Evolutionary conservation across 2,329 filamentous ascomycete species (phyloP), one percentile per base, ranked within the genome.

Genomic region (Colletotrichum kahawae): DNA sequence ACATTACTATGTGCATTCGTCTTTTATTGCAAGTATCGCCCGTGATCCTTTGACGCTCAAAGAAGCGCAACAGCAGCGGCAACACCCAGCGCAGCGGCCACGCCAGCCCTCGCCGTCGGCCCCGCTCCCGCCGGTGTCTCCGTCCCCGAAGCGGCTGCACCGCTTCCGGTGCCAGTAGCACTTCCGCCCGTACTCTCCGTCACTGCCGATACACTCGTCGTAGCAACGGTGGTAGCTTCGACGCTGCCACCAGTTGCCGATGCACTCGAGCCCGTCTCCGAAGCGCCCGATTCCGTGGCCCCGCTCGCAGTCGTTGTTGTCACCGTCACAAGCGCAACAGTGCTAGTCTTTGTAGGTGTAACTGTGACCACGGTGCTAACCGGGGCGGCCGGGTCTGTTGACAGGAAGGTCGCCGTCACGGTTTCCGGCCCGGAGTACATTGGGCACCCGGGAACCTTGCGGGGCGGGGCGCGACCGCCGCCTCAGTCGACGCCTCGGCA

Each of bases 401-500:
- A 4, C 21, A 74, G 67, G 33, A 71, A 71, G 10, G 24, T 72
- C 14, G 54, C 29, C 9, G 38, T 67, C 16, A 67, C 62, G 38
- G 62, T 75, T 21, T 84, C 88, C 31, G 90, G 91, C 77, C 91
- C 91, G 5, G 81, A 79, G 84, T 93, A 93, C 6, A 69, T 79
- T 3, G 83, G 80, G 79, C 92, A 94, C 4, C 92, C 92, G 1
- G 92, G 92, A 27, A 91, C 88, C n/a, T 87, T 89, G 16, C 89
- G 90, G 72, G 91, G 89, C 4, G 92, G 90, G 6, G 91, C 92
- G 56, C 89, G 87, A 69, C 92, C 92, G 77, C 92, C 92, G 75
- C 92, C 92, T 82, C 92, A 94, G 87, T 94, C 92, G 78, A 92
- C 87, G 77, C 90, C 80, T 13, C 85, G 85, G 87, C 92, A 94